phyloP scores from a whole-genome alignment of 257 asterid genomes.

The Ehretia macrophylla region DNA sequence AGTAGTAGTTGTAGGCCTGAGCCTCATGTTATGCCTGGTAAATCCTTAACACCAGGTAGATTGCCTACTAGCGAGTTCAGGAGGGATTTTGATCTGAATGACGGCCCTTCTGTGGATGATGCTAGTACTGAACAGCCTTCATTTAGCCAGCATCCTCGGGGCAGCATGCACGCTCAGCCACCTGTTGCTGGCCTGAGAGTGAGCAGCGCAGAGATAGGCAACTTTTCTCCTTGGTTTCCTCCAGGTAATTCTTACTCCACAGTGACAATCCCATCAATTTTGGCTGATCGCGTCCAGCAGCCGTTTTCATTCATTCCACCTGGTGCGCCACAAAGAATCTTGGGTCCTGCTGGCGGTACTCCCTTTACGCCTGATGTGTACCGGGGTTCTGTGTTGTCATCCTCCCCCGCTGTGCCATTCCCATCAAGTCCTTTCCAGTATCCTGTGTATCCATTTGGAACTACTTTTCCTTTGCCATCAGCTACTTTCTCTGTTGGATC shows the following conservation, averaged over 20 bases:
- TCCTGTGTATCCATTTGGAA: constrained; percentile 55
- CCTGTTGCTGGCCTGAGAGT: constrained; percentile 41
- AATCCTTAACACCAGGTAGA: constrained; percentile 25
- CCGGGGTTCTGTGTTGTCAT: constrained; percentile 81
- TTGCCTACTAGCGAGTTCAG: constrained; percentile 28
- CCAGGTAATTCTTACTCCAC: constrained; percentile 55
- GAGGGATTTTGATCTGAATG: constrained; percentile 48
- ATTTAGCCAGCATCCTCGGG: constrained; percentile 24
- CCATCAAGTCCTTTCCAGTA: constrained; percentile 27
- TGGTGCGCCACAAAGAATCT: constrained; percentile 54
- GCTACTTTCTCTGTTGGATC: constrained; percentile 48
- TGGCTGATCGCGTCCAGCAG: constrained; percentile 64
- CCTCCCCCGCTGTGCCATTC: constrained; percentile 50
- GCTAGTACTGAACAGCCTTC: constrained; percentile 24
- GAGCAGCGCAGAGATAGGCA: constrained; percentile 41
- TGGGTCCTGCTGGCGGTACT: constrained; percentile 49
- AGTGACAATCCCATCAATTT: constrained; percentile 38
- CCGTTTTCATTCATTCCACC: constrained; percentile 62
- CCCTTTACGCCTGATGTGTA: constrained; percentile 51
- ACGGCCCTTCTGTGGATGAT: constrained; percentile 48
- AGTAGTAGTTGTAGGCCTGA: constrained; percentile 29
- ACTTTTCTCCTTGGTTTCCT: constrained; percentile 69
- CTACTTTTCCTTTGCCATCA: constrained; percentile 56
- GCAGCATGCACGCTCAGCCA: constrained; percentile 38
- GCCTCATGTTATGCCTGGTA: constrained; percentile 17